Base-by-base conservation (phyloP, 352 stramenopile genomes). In the Pythium insidiosum region DNA sequence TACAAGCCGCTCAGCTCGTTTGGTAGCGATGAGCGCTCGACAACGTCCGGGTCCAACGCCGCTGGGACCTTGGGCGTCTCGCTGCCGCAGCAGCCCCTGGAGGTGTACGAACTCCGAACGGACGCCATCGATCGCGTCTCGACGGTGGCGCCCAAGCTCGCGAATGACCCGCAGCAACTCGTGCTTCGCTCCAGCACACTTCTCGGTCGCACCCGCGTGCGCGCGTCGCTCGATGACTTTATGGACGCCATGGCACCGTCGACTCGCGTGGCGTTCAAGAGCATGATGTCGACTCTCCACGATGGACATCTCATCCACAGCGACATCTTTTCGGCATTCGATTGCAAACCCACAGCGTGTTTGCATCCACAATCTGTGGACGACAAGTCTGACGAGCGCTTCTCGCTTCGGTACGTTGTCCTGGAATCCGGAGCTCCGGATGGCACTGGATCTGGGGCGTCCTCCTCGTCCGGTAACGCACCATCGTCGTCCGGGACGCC, bases 241-340 rank as follows among this genome's bases (percentile, higher is more conserved):
- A 86, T 86, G 70, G 59, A 57, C 10, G 53, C 76, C 23, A 56
- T 82, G 42, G 62, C 70, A 18, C 65, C 66, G 15, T 34, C 55
- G 9, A 57, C 63, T 33, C 66, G 66, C 21, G 66, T 70, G 35
- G 66, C 61, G 13, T 79, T 71, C 61, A 68, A 82, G 53, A 73
- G 75, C 48, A 50, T 86, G 23, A 61, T 80, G 43, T 45, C 66
- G 25, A 67, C 60, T 28, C 50, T 86, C 16, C 73, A 80, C 39
- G 66, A 86, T 33, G 70, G 73, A 25, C 57, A 70, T 23, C 44
- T 86, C 20, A 66, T 78, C 50, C 47, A 82, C 30, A 60, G 64
- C 7, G 73, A 86, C 52, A 63, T 86, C 29, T 84, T 86, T 43
- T 66, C 73, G 18, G 63, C 63, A 18, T 86, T 82, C 40, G 68